Base-by-base conservation (phyloP, 805 yeast species). In the Komagataella pastoris region DNA sequence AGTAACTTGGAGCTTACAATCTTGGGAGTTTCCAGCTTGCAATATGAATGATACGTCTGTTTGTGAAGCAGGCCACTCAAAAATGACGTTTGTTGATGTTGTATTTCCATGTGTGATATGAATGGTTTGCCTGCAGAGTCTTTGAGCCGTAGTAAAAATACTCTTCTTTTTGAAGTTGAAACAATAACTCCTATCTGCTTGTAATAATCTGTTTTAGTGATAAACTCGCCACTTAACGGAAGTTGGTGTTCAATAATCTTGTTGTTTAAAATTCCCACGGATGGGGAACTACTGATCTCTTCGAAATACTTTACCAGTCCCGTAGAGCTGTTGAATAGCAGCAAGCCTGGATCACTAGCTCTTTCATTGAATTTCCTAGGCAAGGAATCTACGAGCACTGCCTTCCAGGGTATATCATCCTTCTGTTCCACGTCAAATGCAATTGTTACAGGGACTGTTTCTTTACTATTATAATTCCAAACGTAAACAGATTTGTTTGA, bases 161-260 rank as follows among this genome's bases (percentile, higher is more conserved):
- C 77, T 54, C 90, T 71, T 21, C 88, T 88, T 54, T 76, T 68
- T 3, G 85, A 77, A 0, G 97, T 88, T 6, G 88, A 77, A 7
- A 84, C 60, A 0, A 83, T 71, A 3, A 88, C 70, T 2, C 96
- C 96, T 1, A 85, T 79, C 0, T 93, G 90, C 56, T 81, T 88
- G 8, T 83, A 72, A 54, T 76, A 76, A 51, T 79, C 77, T 1
- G 83, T 74, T 44, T 72, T 58, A 1, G 80, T 76, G 17, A 88
- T 69, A 30, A 63, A 61, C 61, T 90, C 97, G 14, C 73, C 70
- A 17, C 72, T 58, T 5, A 82, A 66, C 46, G 70, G 73, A 19
- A 82, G 58, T 2, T 64, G 58, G 49, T 68, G 67, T 45, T 61
- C 52, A 12, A 60, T 65, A 6, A 62, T 61, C 61, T 47, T 64